Base-by-base conservation (phyloP, 2,329 filamentous ascomycete species). In the Neofusicoccum sp. region DNA sequence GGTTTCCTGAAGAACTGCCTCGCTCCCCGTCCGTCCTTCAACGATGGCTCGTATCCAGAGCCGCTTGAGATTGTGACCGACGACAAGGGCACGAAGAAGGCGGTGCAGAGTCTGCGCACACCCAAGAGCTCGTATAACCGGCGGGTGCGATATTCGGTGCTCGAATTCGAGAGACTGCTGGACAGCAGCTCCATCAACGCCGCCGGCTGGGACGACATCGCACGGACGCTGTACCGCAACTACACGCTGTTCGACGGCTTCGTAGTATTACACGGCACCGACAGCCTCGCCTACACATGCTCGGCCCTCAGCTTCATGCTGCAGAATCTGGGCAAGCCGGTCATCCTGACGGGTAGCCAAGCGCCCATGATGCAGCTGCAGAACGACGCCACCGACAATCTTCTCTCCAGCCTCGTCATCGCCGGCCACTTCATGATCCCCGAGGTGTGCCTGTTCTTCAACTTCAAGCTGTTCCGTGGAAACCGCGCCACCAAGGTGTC, bases 261-360 rank as follows among this genome's bases (percentile, higher is more conserved):
- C 70, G 91, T 96, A 24, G 87, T 96, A 41, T 85, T 96, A 34
- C 92, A 96, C 74, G 92, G 92, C 63, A 96, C 92, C 6, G 92
- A 96, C 75, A 96, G 90, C 45, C 80, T 96, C 56, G 90, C 79
- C 2, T 96, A 96, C 76, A 95, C 91, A 4, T 90, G 90, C 63
- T 96, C 91, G 4, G 93, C 93, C 3, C 81, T 97, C 61, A 95
- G 90, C 67, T 97, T 96, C 78, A 96, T 96, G 90, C 85, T 96
- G 72, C 85, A 89, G 69, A 91, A 96, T 70, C 82, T 97, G 12
- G 92, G 91, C 54, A 97, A 96, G 78, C 91, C 93, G 1, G 90
- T 96, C 33, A 88, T 97, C 59, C 80, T 97, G 51, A 97, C 93
- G 3, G 80, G 80, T 36, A 80, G 78, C 4, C 79, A 82, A 65